Evolutionary conservation across 306 rosid species (phyloP).

Genomic region (Prunus salicina): DNA sequence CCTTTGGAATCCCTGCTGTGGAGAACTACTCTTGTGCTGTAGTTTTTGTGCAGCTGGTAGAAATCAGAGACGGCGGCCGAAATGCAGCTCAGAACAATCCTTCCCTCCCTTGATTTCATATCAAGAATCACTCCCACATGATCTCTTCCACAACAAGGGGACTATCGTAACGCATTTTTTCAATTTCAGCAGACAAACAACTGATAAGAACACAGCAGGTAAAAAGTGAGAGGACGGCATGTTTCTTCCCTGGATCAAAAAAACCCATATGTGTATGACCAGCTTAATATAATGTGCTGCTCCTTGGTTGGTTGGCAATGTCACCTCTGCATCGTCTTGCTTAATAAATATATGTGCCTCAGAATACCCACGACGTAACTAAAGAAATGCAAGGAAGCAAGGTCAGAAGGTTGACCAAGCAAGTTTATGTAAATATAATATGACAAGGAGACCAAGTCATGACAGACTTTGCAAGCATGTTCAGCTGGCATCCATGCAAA

Average conservation of each 20-base stretch:
- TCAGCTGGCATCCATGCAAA: too few relatives aligned
- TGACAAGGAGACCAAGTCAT: too few relatives aligned
- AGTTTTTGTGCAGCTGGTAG: neutral
- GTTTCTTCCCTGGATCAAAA: neutral
- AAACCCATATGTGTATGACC: neutral
- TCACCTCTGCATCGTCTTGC: too few relatives aligned
- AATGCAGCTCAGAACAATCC: neutral
- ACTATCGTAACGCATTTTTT: neutral
- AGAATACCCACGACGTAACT: too few relatives aligned
- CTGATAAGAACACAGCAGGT: neutral
- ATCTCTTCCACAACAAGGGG: neutral
- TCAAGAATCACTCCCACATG: slow-evolving; percentile 10
- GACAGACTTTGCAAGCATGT: too few relatives aligned
- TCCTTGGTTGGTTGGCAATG: too few relatives aligned
- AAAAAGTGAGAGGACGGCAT: neutral
- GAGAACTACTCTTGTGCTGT: slow-evolving; percentile 18
- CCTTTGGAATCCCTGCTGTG: slow-evolving; percentile 16
- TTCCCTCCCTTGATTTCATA: slow-evolving; percentile 16
- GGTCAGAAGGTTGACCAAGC: too few relatives aligned
- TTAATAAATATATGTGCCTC: too few relatives aligned
- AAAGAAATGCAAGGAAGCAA: too few relatives aligned
- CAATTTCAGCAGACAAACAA: neutral
- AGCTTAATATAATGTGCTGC: too few relatives aligned
- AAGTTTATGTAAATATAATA: too few relatives aligned
- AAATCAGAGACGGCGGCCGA: slow-evolving; percentile 7